Percentiles rank a stretch among this genome's conserved stretches.
phyloP scores from a whole-genome alignment of 1,284 basidiomycete genomes.

The Agroathelia rolfsii region DNA sequence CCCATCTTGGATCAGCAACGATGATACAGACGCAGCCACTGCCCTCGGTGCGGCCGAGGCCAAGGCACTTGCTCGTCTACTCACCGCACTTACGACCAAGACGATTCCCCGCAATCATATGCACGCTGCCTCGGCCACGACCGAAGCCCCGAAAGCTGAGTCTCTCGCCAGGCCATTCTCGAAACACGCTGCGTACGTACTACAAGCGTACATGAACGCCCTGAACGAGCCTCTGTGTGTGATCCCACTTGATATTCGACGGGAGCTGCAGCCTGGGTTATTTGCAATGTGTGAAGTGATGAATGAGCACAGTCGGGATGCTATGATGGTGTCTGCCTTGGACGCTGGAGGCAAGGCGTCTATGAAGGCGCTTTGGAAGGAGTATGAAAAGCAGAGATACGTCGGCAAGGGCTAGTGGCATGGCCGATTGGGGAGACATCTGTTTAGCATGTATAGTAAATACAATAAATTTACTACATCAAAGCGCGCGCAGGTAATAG shows the following conservation, averaged over 20 bases:
- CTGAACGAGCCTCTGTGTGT: slow-evolving; percentile 65
- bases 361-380: slow-evolving; percentile 76
- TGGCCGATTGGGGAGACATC: too few relatives aligned
- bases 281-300: slow-evolving; percentile 76
- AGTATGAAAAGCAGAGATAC: slow-evolving; percentile 82
- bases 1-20: slow-evolving; percentile 62
- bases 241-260: slow-evolving; percentile 49
- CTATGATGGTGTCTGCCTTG: slow-evolving; percentile 67
- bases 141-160: slow-evolving; percentile 49
- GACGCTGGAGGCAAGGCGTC: slow-evolving; percentile 68
- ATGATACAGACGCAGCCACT: too few relatives aligned
- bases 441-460: too few relatives aligned
- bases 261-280: slow-evolving; percentile 69
- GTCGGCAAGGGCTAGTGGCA: slow-evolving; percentile 76
- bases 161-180: slow-evolving; percentile 76
- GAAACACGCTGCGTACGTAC: slow-evolving; percentile 73
- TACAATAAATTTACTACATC: too few relatives aligned
- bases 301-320: slow-evolving; percentile 70
- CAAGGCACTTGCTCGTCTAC: slow-evolving; percentile 54
- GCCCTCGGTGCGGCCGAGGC: slow-evolving; percentile 51
- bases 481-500: too few relatives aligned
- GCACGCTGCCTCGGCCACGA: slow-evolving; percentile 14
- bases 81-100: slow-evolving; percentile 61
- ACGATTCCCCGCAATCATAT: slow-evolving; percentile 41
- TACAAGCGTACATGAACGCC: slow-evolving; percentile 70